phyloP scores from a whole-genome alignment of 495 filamentous ascomycete genomes.

The Trichodelitschia bisporula region DNA sequence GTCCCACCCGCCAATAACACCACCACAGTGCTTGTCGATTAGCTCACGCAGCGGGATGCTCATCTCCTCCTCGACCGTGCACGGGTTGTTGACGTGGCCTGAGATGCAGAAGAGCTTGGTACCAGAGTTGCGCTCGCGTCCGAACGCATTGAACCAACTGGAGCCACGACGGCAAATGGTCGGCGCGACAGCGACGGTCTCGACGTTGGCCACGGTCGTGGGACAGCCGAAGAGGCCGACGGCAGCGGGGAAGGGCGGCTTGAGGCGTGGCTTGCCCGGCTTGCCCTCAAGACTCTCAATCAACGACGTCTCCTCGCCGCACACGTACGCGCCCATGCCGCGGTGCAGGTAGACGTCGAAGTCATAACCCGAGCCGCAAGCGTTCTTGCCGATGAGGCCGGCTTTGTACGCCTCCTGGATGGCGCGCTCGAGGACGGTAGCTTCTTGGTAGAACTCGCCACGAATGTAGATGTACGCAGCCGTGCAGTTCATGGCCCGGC shows the following conservation, averaged over 20 bases:
- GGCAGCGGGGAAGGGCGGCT: conserved; percentile 92
- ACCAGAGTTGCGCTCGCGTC: conserved; percentile 81
- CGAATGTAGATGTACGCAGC: conserved; percentile 99
- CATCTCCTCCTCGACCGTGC: conserved; percentile 97
- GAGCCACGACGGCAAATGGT: conserved; percentile 87
- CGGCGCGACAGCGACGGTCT: conserved; percentile 84
- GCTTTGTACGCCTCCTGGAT: conserved; percentile 94
- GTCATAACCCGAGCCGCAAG: conserved; percentile 87
- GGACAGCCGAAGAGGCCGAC: conserved; percentile 96
- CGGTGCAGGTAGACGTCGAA: conserved; percentile 95
- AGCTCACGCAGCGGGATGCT: conserved; percentile 81
- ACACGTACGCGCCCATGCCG: conserved; percentile 92
- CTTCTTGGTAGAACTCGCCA: conserved; percentile 95
- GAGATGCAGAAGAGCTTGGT: conserved; percentile 98
- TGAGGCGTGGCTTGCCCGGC: conserved; percentile 90
- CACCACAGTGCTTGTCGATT: conserved; percentile 93
- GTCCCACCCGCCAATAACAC: conserved; percentile 91
- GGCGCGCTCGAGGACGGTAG: conserved; percentile 73
- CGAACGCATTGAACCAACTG: conserved; percentile 79
- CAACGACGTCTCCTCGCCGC: conserved; percentile 89
- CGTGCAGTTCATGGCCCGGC: conserved; percentile 90
- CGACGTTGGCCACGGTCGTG: conserved; percentile 92
- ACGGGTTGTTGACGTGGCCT: conserved; percentile 95
- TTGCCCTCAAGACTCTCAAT: conserved; percentile 98
- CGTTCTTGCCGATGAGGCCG: conserved; percentile 91